A percentile compares a stretch with the other conserved stretches of the same genome.
Conservation (phyloP, 2,329 filamentous ascomycete genomes). For the Knufia petricola region DNA sequence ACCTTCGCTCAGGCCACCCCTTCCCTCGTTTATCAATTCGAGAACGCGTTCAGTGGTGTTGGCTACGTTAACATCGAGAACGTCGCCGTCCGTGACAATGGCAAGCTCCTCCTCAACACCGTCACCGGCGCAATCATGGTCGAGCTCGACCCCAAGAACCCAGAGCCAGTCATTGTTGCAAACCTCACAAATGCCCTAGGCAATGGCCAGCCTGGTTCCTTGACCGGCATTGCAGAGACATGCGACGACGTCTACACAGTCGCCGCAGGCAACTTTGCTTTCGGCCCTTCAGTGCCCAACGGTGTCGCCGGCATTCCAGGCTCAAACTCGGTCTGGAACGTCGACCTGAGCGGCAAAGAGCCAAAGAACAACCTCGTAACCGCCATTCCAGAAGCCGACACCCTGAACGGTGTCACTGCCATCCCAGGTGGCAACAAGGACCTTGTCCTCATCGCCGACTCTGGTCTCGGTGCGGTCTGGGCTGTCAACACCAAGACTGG, state of each 20-base stretch:
- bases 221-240: conserved; percentile 19
- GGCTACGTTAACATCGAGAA: conserved; percentile 4
- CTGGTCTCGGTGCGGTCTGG: conserved; percentile 16
- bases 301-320: conserved; percentile 5
- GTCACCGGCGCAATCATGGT: too few species aligned
- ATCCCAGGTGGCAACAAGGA: conserved; percentile 11
- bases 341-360: conserved; percentile 13
- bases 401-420: conserved; percentile 20
- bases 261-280: conserved; percentile 16
- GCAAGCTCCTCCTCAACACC: background rate
- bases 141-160: too few species aligned
- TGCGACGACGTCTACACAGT: conserved; percentile 18
- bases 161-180: background rate
- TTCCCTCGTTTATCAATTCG: background rate
- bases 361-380: conserved; percentile 8
- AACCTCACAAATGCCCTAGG: background rate
- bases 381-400: conserved; percentile 13
- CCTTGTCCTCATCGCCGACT: conserved; percentile 18
- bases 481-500: conserved; percentile 16
- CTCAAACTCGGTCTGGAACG: background rate
- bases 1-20: background rate
- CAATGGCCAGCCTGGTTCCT: conserved; percentile 1
- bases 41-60: background rate
- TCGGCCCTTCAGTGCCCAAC: conserved; percentile 11
- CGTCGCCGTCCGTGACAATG: background rate